Base-by-base conservation (phyloP, 768 basidiomycete genomes). In the Boletus fagicola region DNA sequence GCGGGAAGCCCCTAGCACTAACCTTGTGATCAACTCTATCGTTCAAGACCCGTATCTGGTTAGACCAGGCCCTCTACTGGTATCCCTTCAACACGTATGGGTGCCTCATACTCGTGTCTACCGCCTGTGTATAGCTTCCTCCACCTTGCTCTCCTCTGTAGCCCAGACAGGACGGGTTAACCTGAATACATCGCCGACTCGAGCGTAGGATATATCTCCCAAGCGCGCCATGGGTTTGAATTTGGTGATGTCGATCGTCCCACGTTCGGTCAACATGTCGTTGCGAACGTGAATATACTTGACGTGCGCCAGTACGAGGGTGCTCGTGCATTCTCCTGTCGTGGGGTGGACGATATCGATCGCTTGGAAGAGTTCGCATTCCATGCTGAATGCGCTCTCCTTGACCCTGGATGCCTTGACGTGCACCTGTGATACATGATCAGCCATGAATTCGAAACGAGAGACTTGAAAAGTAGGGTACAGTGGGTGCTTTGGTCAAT, bases 301-400 rank as follows among this genome's bases (percentile, higher is more conserved):
- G 57, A 79, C 69, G n/a, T 65, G 72, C 6, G 75, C 78, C 16
- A 79, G 62, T 8, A 79, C 56, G 33, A 79, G 65, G 2, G 72
- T 76, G 35, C 57, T 68, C 51, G 67, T 72, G 10, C 51, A 53
- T 30, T 53, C 55, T 4, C 67, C 65, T 2, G 68, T 70, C 7
- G 55, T 59, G 15, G 77, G 76, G 44, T 76, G 63, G 11, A 62
- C 54, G 62, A 79, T 72, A 39, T 77, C 75, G 55, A 74, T 63
- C 4, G 67, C 59, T 51, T 78, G 56, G 47, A 18, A 58, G 35
- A 55, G 51, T 53, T 77, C 76, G 62, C 78, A 79, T 60, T 79
- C 78, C 76, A 79, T 76, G 61, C 75, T 76, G 64, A 80, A 78
- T 4, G 78, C 78, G 59, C 78, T 79, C 45, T 79, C 78, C 54